Conservation (phyloP, 2,329 filamentous ascomycete genomes). For the Nemania sp. region DNA sequence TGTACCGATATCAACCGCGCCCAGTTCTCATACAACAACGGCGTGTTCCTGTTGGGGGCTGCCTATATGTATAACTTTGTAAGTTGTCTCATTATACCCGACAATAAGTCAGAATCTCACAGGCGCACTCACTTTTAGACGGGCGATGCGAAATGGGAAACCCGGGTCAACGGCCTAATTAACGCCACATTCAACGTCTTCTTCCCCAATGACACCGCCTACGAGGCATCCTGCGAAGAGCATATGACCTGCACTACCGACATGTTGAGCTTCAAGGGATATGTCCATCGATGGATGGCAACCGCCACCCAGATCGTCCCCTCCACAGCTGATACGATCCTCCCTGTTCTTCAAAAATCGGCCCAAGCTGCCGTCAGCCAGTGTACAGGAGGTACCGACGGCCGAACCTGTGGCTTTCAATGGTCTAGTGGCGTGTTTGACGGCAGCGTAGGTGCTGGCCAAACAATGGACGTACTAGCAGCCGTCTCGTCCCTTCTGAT, state of each 20-base stretch:
- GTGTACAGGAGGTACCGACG: constrained; percentile 52
- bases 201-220: constrained; percentile 62
- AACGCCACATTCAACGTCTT: constrained; percentile 62
- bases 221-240: constrained; percentile 66
- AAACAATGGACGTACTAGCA: constrained; percentile 70
- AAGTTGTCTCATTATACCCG: constrained; percentile 27
- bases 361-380: constrained; percentile 56
- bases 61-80: constrained; percentile 60
- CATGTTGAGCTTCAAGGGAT: constrained; percentile 70
- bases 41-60: constrained; percentile 60
- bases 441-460: constrained; percentile 67
- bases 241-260: constrained; percentile 65
- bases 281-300: constrained; percentile 65
- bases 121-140: constrained; percentile 46
- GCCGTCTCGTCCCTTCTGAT: constrained; percentile 67
- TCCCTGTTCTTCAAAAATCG: constrained; percentile 54
- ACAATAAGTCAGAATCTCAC: constrained; percentile 14
- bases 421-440: constrained; percentile 64
- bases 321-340: constrained; percentile 52
- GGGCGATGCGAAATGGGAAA: constrained; percentile 58
- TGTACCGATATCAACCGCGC: constrained; percentile 63
- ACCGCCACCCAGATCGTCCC: constrained; percentile 57
- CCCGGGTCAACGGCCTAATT: constrained; percentile 62
- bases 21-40: constrained; percentile 67
- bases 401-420: constrained; percentile 61